These are phyloP conservation scores for Tetracladium setigerum DNA, from an alignment of 495 filamentous ascomycete species.

Conservation along the genomic window DNA sequence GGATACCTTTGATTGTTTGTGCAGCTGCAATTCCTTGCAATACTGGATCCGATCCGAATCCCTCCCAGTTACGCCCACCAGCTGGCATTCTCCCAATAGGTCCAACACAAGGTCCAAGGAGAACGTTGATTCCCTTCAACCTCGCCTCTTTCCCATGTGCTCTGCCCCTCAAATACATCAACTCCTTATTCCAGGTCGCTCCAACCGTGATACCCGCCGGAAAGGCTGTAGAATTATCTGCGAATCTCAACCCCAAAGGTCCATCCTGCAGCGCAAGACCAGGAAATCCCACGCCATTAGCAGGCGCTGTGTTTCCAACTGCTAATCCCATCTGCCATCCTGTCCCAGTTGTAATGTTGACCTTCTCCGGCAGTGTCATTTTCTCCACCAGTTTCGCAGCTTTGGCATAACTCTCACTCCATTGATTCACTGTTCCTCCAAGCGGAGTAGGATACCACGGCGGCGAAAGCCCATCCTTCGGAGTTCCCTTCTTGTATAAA, in stretches of 20 bases:
- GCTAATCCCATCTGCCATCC: conserved; percentile 89
- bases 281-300: conserved; percentile 66
- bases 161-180: conserved; percentile 65
- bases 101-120: conserved; percentile 73
- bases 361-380: conserved; percentile 88
- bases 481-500: conserved; percentile 17
- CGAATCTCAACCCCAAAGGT: conserved; percentile 71
- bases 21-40: conserved; percentile 60
- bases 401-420: conserved; percentile 76
- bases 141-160: conserved; percentile 65
- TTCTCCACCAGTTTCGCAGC: conserved; percentile 67
- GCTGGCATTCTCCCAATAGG: conserved; percentile 74
- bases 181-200: conserved; percentile 75
- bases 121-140: conserved; percentile 63
- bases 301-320: conserved; percentile 82
- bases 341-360: conserved; percentile 89
- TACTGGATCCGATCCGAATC: conserved; percentile 72
- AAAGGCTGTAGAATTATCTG: conserved; percentile 69
- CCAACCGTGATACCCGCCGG: conserved; percentile 82
- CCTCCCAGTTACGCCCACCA: conserved; percentile 90
- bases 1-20: conserved; percentile 64
- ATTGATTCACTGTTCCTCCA: conserved; percentile 66
- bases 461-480: conserved; percentile 47
- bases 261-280: conserved; percentile 87
- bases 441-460: conserved; percentile 81